Percentiles rank a stretch among this genome's conserved stretches.
These are phyloP conservation scores for Cercospora citrullina DNA, from an alignment of 2,329 filamentous ascomycete species.

Conservation along the genomic window DNA sequence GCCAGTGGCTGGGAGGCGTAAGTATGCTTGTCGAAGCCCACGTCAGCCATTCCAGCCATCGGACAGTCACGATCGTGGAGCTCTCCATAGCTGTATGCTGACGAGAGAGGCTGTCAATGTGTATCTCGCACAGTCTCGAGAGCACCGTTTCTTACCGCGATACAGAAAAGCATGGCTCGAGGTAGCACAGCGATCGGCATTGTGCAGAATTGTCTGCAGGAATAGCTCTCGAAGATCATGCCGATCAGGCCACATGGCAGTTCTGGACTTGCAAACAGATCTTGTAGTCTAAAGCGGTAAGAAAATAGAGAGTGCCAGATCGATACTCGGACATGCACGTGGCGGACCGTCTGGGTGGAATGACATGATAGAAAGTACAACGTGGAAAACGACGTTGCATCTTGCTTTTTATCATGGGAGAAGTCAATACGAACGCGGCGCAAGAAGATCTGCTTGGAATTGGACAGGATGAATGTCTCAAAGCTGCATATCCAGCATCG, in stretches of 20 bases:
- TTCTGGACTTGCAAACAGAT: background rate
- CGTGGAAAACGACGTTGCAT: background rate
- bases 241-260: slow-evolving; percentile 4
- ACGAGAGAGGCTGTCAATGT: background rate
- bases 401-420: background rate
- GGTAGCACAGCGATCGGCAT: background rate
- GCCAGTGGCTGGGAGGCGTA: background rate
- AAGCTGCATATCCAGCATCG: background rate
- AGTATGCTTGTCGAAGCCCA: slow-evolving; percentile 2
- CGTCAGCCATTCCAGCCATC: background rate
- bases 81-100: background rate
- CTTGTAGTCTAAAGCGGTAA: background rate
- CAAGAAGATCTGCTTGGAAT: background rate
- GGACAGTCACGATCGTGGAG: background rate
- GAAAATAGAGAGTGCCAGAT: background rate
- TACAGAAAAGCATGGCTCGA: background rate
- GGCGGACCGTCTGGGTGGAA: background rate
- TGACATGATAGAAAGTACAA: background rate
- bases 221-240: slow-evolving; percentile 5
- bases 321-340: background rate
- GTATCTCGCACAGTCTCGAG: background rate
- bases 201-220: background rate
- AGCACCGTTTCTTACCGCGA: background rate
- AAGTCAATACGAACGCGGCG: background rate
- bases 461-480: background rate